phyloP scores from a whole-genome alignment of 441 rosid genomes.

The Theobroma grandiflorum region DNA sequence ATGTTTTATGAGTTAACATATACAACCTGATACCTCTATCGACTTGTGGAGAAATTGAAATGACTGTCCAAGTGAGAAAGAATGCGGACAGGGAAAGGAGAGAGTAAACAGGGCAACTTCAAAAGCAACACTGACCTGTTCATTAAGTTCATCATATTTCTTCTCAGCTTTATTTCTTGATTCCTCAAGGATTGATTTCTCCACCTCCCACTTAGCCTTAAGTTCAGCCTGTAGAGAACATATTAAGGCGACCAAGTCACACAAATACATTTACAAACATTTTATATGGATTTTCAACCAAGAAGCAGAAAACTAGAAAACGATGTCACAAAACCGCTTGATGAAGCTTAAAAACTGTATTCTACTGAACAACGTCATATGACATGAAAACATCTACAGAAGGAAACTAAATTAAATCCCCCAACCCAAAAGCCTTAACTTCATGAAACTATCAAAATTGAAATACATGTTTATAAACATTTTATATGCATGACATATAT shows the following conservation, averaged over 20 bases:
- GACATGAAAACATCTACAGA: background rate
- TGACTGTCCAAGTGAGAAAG: background rate
- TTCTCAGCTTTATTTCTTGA: constrained; percentile 72
- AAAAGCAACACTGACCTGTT: constrained; percentile 64
- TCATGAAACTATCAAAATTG: background rate
- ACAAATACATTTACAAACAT: background rate
- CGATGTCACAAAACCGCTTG: background rate
- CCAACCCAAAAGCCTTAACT: background rate
- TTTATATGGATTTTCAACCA: background rate
- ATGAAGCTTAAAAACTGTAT: background rate
- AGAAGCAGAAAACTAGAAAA: background rate
- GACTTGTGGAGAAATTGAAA: background rate
- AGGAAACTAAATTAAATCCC: background rate
- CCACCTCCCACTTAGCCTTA: constrained; percentile 73
- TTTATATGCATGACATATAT: background rate
- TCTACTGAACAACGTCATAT: background rate
- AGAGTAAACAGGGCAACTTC: background rate
- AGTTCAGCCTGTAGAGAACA: constrained; percentile 61
- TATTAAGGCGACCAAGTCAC: constrained; percentile 18
- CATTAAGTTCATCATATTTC: constrained; percentile 80
- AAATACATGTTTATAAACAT: background rate
- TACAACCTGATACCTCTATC: background rate
- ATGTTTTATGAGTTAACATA: background rate
- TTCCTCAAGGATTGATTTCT: constrained; percentile 66
- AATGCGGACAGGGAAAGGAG: background rate